Evolutionary conservation across 306 rosid genomes (phyloP).

Genomic region (Begonia peltatifolia): DNA sequence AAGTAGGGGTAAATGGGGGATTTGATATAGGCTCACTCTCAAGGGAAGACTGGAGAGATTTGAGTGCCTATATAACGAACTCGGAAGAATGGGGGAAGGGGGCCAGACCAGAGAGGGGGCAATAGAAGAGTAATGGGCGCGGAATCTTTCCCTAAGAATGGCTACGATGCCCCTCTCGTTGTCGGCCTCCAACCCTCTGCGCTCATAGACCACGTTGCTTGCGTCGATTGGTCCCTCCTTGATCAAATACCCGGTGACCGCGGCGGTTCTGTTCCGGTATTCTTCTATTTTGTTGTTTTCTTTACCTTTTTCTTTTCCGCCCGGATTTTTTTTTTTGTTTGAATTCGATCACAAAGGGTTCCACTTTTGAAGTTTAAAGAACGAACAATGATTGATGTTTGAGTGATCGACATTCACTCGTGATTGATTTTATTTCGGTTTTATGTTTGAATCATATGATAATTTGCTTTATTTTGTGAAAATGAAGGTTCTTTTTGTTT

Average conservation of each 20-base stretch:
- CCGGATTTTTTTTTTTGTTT: background rate
- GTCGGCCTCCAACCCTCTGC: slow-evolving; percentile 79
- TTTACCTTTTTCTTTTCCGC: too few relatives aligned
- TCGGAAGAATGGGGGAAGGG: too few relatives aligned
- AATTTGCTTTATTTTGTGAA: background rate
- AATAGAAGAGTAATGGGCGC: slow-evolving; percentile 17
- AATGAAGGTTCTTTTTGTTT: background rate
- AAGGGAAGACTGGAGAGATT: too few relatives aligned
- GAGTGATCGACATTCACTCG: too few relatives aligned
- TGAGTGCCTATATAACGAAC: too few relatives aligned
- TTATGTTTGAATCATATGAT: background rate
- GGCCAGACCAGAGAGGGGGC: too few relatives aligned
- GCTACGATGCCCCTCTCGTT: slow-evolving; percentile 32
- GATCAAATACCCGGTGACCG: slow-evolving; percentile 68
- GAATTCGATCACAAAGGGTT: background rate
- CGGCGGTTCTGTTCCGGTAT: slow-evolving; percentile 86
- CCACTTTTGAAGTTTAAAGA: background rate
- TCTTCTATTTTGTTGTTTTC: background rate
- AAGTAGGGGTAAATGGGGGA: too few relatives aligned
- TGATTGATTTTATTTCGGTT: background rate
- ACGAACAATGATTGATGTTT: too few relatives aligned
- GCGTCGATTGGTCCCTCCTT: slow-evolving; percentile 45
- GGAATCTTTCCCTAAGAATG: slow-evolving; percentile 13
- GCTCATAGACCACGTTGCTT: slow-evolving; percentile 65
- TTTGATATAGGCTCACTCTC: too few relatives aligned